Conservation (phyloP, 805 yeast species). For the Priceomyces carsonii region DNA sequence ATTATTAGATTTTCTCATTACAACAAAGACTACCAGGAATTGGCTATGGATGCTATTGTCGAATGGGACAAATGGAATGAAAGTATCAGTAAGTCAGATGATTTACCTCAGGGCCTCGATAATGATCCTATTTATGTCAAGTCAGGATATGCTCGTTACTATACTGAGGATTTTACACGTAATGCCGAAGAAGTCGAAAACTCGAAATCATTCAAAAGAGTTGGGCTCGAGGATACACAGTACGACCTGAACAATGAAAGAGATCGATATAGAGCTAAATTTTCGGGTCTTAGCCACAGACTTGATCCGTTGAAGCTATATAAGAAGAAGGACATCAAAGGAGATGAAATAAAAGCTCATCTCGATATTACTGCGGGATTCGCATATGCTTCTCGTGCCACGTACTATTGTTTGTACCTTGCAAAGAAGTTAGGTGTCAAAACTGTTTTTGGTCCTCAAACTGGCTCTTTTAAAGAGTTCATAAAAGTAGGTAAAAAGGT, state of each 20-base stretch:
- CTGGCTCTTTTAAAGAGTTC: conserved; percentile 27
- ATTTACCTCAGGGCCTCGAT: conserved; percentile 21
- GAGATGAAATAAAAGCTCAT: conserved; percentile 12
- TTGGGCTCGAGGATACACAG: conserved; percentile 28
- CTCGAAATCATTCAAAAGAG: conserved; percentile 21
- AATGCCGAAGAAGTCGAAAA: conserved; percentile 19
- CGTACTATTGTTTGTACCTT: conserved; percentile 27
- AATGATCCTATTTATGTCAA: no score
- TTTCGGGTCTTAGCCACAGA: conserved; percentile 24
- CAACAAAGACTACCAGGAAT: conserved; percentile 31
- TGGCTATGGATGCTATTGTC: conserved; percentile 18
- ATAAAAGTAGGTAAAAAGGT: conserved; percentile 22
- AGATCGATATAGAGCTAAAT: conserved; percentile 30
- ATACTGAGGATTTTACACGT: conserved; percentile 24
- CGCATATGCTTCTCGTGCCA: conserved; percentile 32
- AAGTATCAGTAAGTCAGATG: conserved; percentile 18
- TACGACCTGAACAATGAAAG: conserved; percentile 25
- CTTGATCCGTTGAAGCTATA: conserved; percentile 17
- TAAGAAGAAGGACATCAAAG: conserved; percentile 13
- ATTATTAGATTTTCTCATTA: conserved; percentile 39
- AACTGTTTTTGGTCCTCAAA: conserved; percentile 22
- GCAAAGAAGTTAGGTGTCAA: conserved; percentile 31
- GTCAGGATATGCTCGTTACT: conserved; percentile 28
- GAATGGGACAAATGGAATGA: conserved; percentile 21
- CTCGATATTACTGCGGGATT: conserved; percentile 34